Evolutionary conservation across 192 early-diverging fungal species (phyloP), one percentile per base, ranked within the genome.

Genomic region (Dissophora ornata): DNA sequence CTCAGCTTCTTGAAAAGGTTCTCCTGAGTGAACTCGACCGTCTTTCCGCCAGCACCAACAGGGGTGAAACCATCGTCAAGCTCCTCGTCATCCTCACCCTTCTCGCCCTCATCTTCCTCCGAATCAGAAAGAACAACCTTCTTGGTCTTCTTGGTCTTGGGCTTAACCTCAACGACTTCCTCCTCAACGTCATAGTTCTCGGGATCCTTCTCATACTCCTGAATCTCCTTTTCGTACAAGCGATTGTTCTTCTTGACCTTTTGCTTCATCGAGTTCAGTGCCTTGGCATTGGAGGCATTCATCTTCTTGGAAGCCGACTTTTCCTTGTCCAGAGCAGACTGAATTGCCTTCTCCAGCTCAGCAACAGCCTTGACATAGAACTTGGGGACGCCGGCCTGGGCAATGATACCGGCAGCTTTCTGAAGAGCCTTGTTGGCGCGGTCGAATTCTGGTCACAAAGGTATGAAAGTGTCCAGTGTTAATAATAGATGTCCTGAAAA

Each of bases 261-360:
- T 81, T 95, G 92, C 87, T 97, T 98, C 86, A 97, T 91, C 52
- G 91, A 86, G 80, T 91, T 97, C 69, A 96, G 81, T 24, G 94
- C 92, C 62, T 93, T 92, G 45, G 89, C 87, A 55, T 93, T 88
- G 55, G 79, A 84, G 34, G 92, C 83, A 73, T 91, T 97, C 86
- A 95, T 92, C 84, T 94, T 97, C 81, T 90, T 92, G 55, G 89
- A 83, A 5, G 86, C 83, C 26, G 89, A 83, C 85, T 94, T 94
- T 66, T 88, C 85, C 57, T 87, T 86, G 44, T 83, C 74, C 36
- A 81, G 65, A 36, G 85, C 71, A 38, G 82, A 83, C 57, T 93
- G 90, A 22, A 94, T 60, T 61, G 81, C 69, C 62, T 96, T 93
- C 55, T 99, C 97, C 36, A 98, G 78, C 25, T 87, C 79, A 7